Conservation (phyloP, 495 filamentous ascomycete genomes). For the Xanthoparmelia taractica region DNA sequence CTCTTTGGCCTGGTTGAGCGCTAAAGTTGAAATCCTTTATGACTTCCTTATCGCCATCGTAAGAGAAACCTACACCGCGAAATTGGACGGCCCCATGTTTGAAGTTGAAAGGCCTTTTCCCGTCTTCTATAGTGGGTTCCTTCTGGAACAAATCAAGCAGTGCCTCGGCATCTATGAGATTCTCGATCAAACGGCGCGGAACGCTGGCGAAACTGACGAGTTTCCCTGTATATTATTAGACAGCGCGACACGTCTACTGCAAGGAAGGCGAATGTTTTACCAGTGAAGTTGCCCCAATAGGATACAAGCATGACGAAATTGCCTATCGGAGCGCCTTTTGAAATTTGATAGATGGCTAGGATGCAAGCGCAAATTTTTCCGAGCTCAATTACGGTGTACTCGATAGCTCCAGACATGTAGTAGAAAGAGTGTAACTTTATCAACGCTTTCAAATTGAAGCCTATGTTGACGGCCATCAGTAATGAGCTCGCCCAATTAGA, state of each 20-base stretch:
- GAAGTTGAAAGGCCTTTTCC: conserved; percentile 49
- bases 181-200: conserved; percentile 49
- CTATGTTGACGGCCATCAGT: neutral
- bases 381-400: conserved; percentile 52
- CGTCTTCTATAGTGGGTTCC: conserved; percentile 53
- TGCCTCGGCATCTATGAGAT: conserved; percentile 63
- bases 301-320: conserved; percentile 62
- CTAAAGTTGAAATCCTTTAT: conserved; percentile 46
- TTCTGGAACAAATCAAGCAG: conserved; percentile 64
- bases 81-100: conserved; percentile 45
- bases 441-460: neutral
- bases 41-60: conserved; percentile 43
- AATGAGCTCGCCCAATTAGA: neutral
- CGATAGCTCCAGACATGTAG: conserved; percentile 32
- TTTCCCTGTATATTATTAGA: conserved; percentile 10
- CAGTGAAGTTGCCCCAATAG: conserved; percentile 58
- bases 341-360: conserved; percentile 62
- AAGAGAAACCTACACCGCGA: conserved; percentile 42
- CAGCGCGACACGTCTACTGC: neutral
- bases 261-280: neutral
- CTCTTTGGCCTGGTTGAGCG: conserved; percentile 44
- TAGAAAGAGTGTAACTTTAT: neutral
- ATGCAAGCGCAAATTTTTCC: conserved; percentile 57
- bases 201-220: conserved; percentile 28
- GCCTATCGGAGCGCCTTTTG: conserved; percentile 52